Evolutionary conservation across 805 yeast genomes (phyloP).

Genomic region (Candida maltosa): DNA sequence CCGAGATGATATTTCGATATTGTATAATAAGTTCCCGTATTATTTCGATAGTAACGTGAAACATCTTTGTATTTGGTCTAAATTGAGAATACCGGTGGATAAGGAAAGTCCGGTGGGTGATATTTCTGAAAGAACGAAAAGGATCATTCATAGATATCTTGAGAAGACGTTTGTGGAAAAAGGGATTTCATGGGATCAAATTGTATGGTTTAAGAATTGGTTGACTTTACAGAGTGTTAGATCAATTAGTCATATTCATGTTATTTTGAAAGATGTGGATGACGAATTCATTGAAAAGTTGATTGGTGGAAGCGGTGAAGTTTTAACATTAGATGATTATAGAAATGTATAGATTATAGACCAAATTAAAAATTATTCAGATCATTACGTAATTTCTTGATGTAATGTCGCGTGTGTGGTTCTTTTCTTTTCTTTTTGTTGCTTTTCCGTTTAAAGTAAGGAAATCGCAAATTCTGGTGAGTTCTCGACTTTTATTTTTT

Average conservation of each 20-base stretch:
- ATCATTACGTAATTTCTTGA: neutral
- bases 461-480: too few relatives aligned
- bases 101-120: constrained; percentile 49
- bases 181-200: constrained; percentile 34
- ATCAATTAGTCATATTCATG: constrained; percentile 68
- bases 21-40: constrained; percentile 66
- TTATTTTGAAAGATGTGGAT: constrained; percentile 45
- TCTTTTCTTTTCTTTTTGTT: too few relatives aligned
- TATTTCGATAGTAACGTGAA: constrained; percentile 47
- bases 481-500: too few relatives aligned
- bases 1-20: constrained; percentile 41
- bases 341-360: constrained; percentile 4
- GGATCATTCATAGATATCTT: constrained; percentile 43
- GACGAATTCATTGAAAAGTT: constrained; percentile 12
- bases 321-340: constrained; percentile 9
- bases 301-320: constrained; percentile 8
- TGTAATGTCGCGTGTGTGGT: too few relatives aligned
- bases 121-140: constrained; percentile 40
- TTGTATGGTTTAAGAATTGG: constrained; percentile 73
- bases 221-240: constrained; percentile 65
- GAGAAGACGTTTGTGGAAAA: constrained; percentile 46
- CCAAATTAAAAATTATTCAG: neutral
- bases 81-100: constrained; percentile 52
- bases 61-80: constrained; percentile 70
- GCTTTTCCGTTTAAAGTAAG: too few relatives aligned